Evolutionary conservation across 768 basidiomycete species (phyloP), one percentile per base, ranked within the genome.

Genomic region (Suillus spraguei): DNA sequence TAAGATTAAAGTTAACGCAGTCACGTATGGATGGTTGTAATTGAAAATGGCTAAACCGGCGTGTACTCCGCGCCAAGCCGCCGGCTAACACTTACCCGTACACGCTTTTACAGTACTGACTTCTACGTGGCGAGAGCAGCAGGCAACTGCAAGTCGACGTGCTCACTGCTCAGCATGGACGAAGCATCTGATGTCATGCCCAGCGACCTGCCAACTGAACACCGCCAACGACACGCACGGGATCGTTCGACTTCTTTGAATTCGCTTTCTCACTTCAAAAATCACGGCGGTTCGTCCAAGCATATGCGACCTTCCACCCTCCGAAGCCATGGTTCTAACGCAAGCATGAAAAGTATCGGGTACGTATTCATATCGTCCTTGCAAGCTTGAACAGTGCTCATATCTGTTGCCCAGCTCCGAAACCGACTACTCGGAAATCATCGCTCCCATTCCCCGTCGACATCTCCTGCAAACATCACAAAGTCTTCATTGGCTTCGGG

Each of bases 401-500:
- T 60, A 17, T 64, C 11, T 14, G 24, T 39, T 7, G 3, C 32
- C 3, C 39, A 75, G 74, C 20, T 54, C 66, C 4, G 66, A 72
- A 5, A 62, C 71, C 1, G 77, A 79, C 54, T 70, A 67, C 17
- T 71, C 79, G 4, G 79, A 85, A 65, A 89, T 90, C 42, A 74
- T 87, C 50, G 82, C 90, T 0, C 88, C 89, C 2, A 81, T 85
- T 32, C 89, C 89, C n/a, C 85, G 84, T 13, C 80, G 87, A 62
- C 87, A 90, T 69, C 79, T 87, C 61, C 77, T 91, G 9, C 87
- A 90, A 62, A 81, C 79, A 47, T 79, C 81, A 13, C 84, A 86
- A 49, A 85, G 84, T 63, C 82, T 83, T 60, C 81, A 84, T 53
- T 89, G 88, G 89, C 80, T 90, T 16, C 80, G 80, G 39, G 54